Percentiles rank a stretch among this genome's conserved stretches.
Evolutionary conservation across 2,329 filamentous ascomycete species (phyloP).

Genomic region (Stemphylium beticola): DNA sequence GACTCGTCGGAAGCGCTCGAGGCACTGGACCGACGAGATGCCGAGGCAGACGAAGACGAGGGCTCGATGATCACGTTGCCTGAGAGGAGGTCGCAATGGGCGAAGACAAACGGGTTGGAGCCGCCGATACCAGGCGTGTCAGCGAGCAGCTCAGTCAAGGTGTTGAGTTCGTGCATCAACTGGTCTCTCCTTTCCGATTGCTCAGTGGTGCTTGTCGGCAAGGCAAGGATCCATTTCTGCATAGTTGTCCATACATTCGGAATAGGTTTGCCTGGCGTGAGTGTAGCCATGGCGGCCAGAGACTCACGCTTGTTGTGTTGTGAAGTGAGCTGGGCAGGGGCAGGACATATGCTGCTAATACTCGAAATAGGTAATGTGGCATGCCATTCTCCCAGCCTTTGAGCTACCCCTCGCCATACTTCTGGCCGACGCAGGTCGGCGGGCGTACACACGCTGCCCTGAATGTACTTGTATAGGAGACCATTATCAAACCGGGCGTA

Average conservation of each 20-base stretch:
- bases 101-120: constrained; percentile 79
- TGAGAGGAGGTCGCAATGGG: constrained; percentile 93
- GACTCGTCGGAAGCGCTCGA: constrained; percentile 40
- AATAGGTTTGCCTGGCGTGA: constrained; percentile 70
- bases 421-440: constrained; percentile 77
- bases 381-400: constrained; percentile 91
- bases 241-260: constrained; percentile 94
- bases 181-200: constrained; percentile 70
- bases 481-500: constrained; percentile 95
- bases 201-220: constrained; percentile 74
- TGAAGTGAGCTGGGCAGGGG: constrained; percentile 37
- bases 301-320: constrained; percentile 47
- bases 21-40: constrained; percentile 41
- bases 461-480: constrained; percentile 90
- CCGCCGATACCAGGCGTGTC: constrained; percentile 76
- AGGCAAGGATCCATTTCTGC: constrained; percentile 91
- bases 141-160: constrained; percentile 73
- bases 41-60: constrained; percentile 42
- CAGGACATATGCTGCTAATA: constrained; percentile 52
- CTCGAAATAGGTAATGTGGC: constrained; percentile 67
- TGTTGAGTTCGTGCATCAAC: constrained; percentile 77
- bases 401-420: constrained; percentile 83
- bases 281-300: constrained; percentile 44
- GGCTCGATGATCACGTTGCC: constrained; percentile 92
- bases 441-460: constrained; percentile 78